Conservation (phyloP, 73 alveolate species). For the Paramecium octaurelia region DNA sequence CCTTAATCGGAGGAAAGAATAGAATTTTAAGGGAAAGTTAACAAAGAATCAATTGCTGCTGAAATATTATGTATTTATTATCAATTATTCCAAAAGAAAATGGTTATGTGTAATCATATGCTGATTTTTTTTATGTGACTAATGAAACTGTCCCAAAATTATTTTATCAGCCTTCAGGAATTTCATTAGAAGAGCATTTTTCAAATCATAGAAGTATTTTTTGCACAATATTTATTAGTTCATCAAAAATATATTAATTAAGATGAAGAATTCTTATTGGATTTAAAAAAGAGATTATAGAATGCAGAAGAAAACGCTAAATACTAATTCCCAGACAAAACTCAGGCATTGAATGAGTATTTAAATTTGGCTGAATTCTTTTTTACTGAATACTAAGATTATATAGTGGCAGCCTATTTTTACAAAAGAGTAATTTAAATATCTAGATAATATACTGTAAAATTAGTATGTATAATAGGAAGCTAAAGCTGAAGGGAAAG, state of each 20-base stretch:
- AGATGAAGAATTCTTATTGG: constrained; percentile 39
- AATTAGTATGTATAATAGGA: neutral
- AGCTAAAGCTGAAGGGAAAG: constrained; percentile 54
- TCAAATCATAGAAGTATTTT: neutral
- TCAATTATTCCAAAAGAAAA: neutral
- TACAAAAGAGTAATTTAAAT: constrained; percentile 52
- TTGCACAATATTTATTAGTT: neutral
- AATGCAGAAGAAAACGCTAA: constrained; percentile 53
- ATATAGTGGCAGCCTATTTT: constrained; percentile 50
- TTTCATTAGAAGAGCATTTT: constrained; percentile 35
- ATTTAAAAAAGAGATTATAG: constrained; percentile 38
- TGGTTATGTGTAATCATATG: constrained; percentile 56
- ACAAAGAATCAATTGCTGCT: neutral
- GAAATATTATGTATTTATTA: constrained; percentile 13
- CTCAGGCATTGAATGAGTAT: constrained; percentile 40
- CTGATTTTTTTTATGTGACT: constrained; percentile 56
- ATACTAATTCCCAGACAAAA: constrained; percentile 45
- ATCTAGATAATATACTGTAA: constrained; percentile 17
- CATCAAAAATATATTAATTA: neutral
- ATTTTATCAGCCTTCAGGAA: constrained; percentile 1
- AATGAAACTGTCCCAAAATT: constrained; percentile 31
- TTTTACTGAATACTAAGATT: constrained; percentile 47
- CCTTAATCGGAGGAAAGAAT: neutral
- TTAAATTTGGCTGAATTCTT: constrained; percentile 55
- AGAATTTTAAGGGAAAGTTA: neutral